Conservation (phyloP, 2,329 filamentous ascomycete species). For the Ophiocordyceps camponoti-rufipedis region DNA sequence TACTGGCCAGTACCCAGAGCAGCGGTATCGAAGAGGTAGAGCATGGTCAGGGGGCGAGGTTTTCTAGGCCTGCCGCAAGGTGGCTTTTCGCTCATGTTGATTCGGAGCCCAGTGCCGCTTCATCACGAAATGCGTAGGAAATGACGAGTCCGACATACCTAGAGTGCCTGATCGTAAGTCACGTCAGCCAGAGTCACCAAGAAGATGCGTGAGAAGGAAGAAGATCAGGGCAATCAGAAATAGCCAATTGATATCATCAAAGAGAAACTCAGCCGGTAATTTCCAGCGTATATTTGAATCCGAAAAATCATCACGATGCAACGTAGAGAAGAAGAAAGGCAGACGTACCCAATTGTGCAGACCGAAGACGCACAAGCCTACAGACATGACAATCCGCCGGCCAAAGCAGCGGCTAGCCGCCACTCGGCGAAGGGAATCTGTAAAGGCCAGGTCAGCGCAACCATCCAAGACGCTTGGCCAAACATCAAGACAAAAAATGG, state of each 20-base stretch:
- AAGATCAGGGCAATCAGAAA: conserved; percentile 41
- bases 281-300: conserved; percentile 61
- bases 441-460: not conserved
- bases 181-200: conserved; percentile 13
- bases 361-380: no score
- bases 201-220: conserved; percentile 1
- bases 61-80: conserved; percentile 98
- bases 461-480: not conserved
- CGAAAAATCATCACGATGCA: conserved; percentile 43
- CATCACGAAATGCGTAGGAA: conserved; percentile 41
- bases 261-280: conserved; percentile 79
- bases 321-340: not conserved
- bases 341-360: conserved; percentile 12
- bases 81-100: conserved; percentile 70
- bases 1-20: not conserved
- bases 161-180: conserved; percentile 7
- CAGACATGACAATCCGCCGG: no score
- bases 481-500: not conserved
- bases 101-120: conserved; percentile 97
- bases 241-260: conserved; percentile 78
- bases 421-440: not conserved
- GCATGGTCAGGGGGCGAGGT: conserved; percentile 84
- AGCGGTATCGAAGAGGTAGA: not conserved
- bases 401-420: no score
- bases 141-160: conserved; percentile 13